Evolutionary conservation across 768 basidiomycete species (phyloP), one percentile per base, ranked within the genome.

Genomic region (Lactifluus pinguis): DNA sequence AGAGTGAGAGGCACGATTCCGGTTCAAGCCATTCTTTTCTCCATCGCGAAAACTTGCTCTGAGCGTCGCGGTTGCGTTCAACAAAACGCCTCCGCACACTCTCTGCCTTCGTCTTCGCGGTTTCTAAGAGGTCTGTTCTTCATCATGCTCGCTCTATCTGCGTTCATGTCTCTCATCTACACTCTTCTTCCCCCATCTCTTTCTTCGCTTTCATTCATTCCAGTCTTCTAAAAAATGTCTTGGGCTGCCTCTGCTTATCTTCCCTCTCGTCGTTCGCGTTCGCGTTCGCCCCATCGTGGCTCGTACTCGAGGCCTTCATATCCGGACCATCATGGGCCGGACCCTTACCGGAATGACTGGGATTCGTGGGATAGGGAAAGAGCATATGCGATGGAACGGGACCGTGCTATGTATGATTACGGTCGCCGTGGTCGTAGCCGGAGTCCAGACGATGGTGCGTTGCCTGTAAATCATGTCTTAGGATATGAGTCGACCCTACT

Each of bases 61-160:
- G 71, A 72, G 69, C 69, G 64, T 65, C 75, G 74, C 71, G 72
- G 69, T 72, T 65, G 69, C 68, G 68, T 73, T 73, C 70, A 73
- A 60, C 71, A 70, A 73, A 71, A 72, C 73, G 74, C 71, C 70
- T 66, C 60, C 69, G 69, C 72, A 53, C 53, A 68, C 71, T 71
- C 69, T 67, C 68, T 68, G 68, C 68, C 67, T 63, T 69, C 52
- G 77, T 77, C 32, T 74, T 76, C 75, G 77, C 76, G 76, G 73
- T 74, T 77, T 55, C 67, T 79, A 84, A 86, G 87, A 92, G 89
- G 89, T 92, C 89, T 88, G 89, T 92, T 81, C 85, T 85, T 84
- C 84, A 82, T 84, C 83, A 89, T 90, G 88, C 87, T 84, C 86
- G 85, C 82, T 85, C 83, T 81, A 83, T 77, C 77, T 79, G 81